Base-by-base conservation (phyloP, 2,329 filamentous ascomycete genomes). In the Colletotrichum sp. region DNA sequence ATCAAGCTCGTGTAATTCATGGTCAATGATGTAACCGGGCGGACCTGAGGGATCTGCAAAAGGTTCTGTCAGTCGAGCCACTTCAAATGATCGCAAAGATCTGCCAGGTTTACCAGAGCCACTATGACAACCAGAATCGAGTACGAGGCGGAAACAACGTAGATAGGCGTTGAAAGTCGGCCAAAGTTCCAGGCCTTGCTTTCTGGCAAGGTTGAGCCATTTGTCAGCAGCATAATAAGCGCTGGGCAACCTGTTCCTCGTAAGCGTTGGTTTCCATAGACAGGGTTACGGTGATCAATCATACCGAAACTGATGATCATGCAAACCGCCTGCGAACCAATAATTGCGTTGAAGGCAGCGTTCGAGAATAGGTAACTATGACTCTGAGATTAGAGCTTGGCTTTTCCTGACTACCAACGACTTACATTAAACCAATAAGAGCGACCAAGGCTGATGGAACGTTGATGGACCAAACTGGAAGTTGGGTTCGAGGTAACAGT, bases 31-130 rank as follows among this genome's bases (percentile, higher is more conserved):
- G 43, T 47, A 0, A 21, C 43, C 3, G n/a, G 43, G 6, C 21
- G 43, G 2, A 47, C 43, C n/a, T 47, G 43, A 6, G 43, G 43
- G 6, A 47, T 47, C 43, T 47, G 3, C 18, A 47, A 6, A 47
- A 4, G 7, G 0, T 7, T 4, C n/a, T 0, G 43, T 47, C 6
- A 47, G 43, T 8, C n/a, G 43, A 47, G 0, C 2, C 43, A 11
- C 3, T 11, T 47, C 1, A 47, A 47, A 47, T 13, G 11, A 47
- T 47, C 2, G n/a, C 43, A 8, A 21, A 47, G 11, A 4, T 4
- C 11, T 47, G 11, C 1, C 2, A 21, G n/a, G n/a, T 11, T 47
- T 47, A 47, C 43, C n/a, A 47, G 2, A 4, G 43, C 43, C 13
- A 47, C 43, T 47, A 47, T 3, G 6, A 47, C n/a, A 47, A 47